phyloP scores from a whole-genome alignment of 805 yeast species.

The Wickerhamiella bombiphila region DNA sequence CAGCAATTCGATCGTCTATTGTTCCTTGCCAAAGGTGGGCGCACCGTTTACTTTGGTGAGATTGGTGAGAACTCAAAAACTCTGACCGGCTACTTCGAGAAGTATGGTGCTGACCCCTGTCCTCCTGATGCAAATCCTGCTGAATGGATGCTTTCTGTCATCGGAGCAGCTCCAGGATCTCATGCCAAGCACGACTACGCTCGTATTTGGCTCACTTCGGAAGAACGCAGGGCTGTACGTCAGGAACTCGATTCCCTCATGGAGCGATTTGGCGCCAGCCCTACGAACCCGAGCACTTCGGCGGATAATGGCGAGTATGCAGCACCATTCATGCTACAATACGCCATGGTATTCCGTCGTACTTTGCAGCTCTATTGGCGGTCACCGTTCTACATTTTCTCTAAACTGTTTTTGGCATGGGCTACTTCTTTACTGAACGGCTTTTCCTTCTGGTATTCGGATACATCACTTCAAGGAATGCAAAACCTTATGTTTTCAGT shows the following conservation, averaged over 20 bases:
- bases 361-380: constrained; percentile 39
- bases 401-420: constrained; percentile 39
- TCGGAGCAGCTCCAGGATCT: constrained; percentile 75
- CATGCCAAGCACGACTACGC: constrained; percentile 43
- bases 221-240: constrained; percentile 26
- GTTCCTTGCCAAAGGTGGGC: constrained; percentile 60
- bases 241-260: constrained; percentile 25
- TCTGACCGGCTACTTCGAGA: constrained; percentile 52
- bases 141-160: constrained; percentile 56
- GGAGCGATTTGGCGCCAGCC: constrained; percentile 19
- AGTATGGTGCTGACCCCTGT: constrained; percentile 58
- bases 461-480: constrained; percentile 36
- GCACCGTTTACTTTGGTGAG: constrained; percentile 71
- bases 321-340: constrained; percentile 34
- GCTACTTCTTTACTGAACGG: constrained; percentile 53
- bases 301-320: constrained; percentile 26
- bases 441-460: constrained; percentile 51
- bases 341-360: constrained; percentile 29
- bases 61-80: constrained; percentile 49
- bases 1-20: constrained; percentile 54
- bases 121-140: constrained; percentile 52
- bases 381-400: constrained; percentile 44
- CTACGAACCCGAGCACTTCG: constrained; percentile 15
- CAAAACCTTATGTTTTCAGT: constrained; percentile 46
- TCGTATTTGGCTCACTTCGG: constrained; percentile 43